Conservation (phyloP, 1,139 yeast species). For the Taphrina betulina region DNA sequence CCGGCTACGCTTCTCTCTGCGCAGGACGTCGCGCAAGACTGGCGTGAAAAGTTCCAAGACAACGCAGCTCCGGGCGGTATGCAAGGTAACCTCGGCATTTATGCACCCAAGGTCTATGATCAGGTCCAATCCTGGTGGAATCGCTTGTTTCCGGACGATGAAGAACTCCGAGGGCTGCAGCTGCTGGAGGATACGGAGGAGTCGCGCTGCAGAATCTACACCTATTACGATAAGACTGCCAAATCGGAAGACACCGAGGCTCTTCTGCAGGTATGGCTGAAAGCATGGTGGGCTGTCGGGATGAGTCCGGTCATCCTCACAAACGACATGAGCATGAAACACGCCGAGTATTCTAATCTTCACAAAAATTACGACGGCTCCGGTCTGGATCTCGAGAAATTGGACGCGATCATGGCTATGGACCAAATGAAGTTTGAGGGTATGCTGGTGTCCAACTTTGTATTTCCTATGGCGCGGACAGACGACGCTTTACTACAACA, state of each 20-base stretch:
- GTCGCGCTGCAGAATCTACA: slow-evolving; percentile 5
- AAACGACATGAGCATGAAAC: slow-evolving; percentile 8
- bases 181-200: not conserved
- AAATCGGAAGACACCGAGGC: slow-evolving; percentile 24
- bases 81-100: not conserved
- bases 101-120: slow-evolving; percentile 9
- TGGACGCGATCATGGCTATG: slow-evolving; percentile 15
- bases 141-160: slow-evolving; percentile 7
- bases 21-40: slow-evolving; percentile 8
- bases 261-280: slow-evolving; percentile 18
- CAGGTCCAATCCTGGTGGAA: slow-evolving; percentile 23
- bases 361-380: slow-evolving; percentile 4
- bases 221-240: slow-evolving; percentile 14
- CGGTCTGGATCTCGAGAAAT: not conserved
- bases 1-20: slow-evolving; percentile 10
- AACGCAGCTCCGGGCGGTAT: slow-evolving; percentile 9
- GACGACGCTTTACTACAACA: slow-evolving; percentile 7
- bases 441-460: not conserved
- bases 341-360: not conserved
- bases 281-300: slow-evolving; percentile 19
- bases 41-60: slow-evolving; percentile 18
- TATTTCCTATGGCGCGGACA: slow-evolving; percentile 9
- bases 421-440: slow-evolving; percentile 6
- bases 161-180: slow-evolving; percentile 11
- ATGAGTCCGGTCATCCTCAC: slow-evolving; percentile 13